phyloP scores from a whole-genome alignment of 371 early-diverging fungal species.

The Lichtheimia ornata region DNA sequence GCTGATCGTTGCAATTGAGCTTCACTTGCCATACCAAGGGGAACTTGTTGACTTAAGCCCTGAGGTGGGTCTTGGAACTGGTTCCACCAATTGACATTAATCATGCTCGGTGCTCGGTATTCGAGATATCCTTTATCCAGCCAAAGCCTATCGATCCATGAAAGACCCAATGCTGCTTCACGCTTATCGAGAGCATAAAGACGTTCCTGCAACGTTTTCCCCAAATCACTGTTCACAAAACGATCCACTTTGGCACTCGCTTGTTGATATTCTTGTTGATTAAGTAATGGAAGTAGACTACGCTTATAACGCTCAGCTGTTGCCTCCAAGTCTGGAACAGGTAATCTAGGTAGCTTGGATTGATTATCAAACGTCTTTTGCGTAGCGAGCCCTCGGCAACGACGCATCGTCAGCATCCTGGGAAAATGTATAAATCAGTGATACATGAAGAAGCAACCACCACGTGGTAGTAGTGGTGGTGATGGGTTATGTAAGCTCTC shows the following conservation, averaged over 20 bases:
- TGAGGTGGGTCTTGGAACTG: slow-evolving; percentile 65
- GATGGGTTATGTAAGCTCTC: too few relatives aligned
- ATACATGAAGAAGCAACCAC: too few relatives aligned
- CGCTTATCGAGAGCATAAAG: slow-evolving; percentile 61
- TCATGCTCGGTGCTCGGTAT: slow-evolving; percentile 79
- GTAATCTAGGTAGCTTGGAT: slow-evolving; percentile 72
- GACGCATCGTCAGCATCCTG: too few relatives aligned
- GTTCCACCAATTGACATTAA: slow-evolving; percentile 91
- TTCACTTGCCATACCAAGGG: slow-evolving; percentile 61
- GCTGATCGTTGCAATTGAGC: slow-evolving; percentile 82
- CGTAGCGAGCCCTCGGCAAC: not conserved
- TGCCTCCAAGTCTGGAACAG: slow-evolving; percentile 76
- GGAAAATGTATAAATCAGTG: too few relatives aligned
- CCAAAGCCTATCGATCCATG: slow-evolving; percentile 91
- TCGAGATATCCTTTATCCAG: slow-evolving; percentile 88
- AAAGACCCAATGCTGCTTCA: slow-evolving; percentile 45
- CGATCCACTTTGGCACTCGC: slow-evolving; percentile 59
- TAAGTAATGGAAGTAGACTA: slow-evolving; percentile 65
- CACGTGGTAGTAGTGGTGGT: too few relatives aligned
- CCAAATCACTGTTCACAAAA: slow-evolving; percentile 67
- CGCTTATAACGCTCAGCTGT: slow-evolving; percentile 76
- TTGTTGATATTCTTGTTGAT: slow-evolving; percentile 46
- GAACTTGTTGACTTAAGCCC: slow-evolving; percentile 43
- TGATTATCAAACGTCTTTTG: slow-evolving; percentile 76
- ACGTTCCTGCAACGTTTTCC: slow-evolving; percentile 73